A percentile compares a stretch with the other conserved stretches of the same genome.
These are phyloP conservation scores for Alternaria hordeiaustralica DNA, from an alignment of 2,329 filamentous ascomycete genomes.

Conservation along the genomic window DNA sequence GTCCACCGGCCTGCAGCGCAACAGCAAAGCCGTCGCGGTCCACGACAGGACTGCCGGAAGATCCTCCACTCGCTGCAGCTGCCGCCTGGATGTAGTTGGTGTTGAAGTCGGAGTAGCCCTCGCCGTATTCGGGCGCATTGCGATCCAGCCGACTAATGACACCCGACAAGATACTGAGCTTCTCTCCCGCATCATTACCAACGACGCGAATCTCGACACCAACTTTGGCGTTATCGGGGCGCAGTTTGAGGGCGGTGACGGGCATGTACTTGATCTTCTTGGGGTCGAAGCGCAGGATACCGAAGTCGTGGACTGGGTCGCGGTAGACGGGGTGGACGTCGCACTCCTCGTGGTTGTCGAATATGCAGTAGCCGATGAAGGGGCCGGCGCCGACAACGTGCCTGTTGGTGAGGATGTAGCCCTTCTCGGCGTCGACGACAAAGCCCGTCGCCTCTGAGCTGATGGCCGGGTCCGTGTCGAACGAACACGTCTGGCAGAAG, in stretches of 20 bases:
- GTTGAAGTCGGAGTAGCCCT: conserved; percentile 98
- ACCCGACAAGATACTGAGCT: conserved; percentile 95
- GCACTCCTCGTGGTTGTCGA: conserved; percentile 97
- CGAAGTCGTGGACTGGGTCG: conserved; percentile 98
- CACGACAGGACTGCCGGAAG: conserved; percentile 97
- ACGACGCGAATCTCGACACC: conserved; percentile 96
- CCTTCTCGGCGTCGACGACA: conserved; percentile 91
- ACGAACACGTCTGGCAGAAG: conserved; percentile 97
- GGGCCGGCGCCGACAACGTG: conserved; percentile 95
- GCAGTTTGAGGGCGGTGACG: conserved; percentile 76
- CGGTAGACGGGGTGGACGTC: conserved; percentile 97
- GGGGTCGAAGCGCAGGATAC: conserved; percentile 94
- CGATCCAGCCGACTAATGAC: conserved; percentile 95
- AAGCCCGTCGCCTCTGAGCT: conserved; percentile 97
- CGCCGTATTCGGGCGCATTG: conserved; percentile 93
- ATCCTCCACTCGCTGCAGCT: conserved; percentile 93
- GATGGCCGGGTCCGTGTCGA: conserved; percentile 94
- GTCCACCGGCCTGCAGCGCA: conserved; percentile 90
- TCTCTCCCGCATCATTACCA: conserved; percentile 97
- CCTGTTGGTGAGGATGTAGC: conserved; percentile 66
- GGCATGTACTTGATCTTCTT: conserved; percentile 98
- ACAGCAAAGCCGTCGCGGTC: conserved; percentile 93
- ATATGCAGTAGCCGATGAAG: conserved; percentile 98
- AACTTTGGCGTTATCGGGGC: conserved; percentile 85
- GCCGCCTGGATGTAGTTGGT: conserved; percentile 97